These are phyloP conservation scores for Xylaria palmicola DNA, from an alignment of 495 filamentous ascomycete genomes.

Conservation along the genomic window DNA sequence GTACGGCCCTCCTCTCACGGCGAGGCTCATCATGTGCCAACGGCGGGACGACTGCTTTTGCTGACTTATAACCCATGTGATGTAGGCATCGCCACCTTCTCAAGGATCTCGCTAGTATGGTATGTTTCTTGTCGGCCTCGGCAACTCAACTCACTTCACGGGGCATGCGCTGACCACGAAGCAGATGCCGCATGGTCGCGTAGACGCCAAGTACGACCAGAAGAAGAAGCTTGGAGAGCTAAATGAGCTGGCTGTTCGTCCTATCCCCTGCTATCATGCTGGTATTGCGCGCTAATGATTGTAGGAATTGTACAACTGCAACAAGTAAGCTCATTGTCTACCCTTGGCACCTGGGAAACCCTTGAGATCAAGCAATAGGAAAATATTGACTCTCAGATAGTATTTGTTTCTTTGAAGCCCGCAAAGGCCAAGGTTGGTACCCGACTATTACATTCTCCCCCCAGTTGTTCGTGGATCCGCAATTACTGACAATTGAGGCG, in stretches of 20 bases:
- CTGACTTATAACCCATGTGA: background rate
- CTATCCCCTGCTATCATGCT: background rate
- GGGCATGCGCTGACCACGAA: background rate
- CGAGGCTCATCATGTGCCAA: background rate
- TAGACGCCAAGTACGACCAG: constrained; percentile 95
- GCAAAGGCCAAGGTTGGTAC: constrained; percentile 93
- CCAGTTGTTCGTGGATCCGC: background rate
- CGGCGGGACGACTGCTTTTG: too few relatives aligned
- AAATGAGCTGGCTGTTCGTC: constrained; percentile 73
- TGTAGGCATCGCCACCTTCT: constrained; percentile 86
- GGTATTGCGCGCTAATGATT: background rate
- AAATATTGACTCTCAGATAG: constrained; percentile 6
- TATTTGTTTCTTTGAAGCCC: constrained; percentile 92
- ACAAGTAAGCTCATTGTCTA: constrained; percentile 54
- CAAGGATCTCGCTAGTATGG: constrained; percentile 79
- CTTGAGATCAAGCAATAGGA: background rate
- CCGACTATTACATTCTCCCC: background rate
- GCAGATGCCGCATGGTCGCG: constrained; percentile 78
- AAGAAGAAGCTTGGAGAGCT: constrained; percentile 92
- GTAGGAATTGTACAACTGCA: constrained; percentile 92
- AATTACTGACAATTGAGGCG: background rate
- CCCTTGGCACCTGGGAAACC: background rate
- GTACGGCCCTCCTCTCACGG: constrained; percentile 48
- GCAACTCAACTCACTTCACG: background rate
- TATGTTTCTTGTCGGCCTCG: background rate